Percentiles rank a stretch among this genome's conserved stretches.
Evolutionary conservation across 192 early-diverging fungal species (phyloP).

Genomic region (Powellomyces hirtus): DNA sequence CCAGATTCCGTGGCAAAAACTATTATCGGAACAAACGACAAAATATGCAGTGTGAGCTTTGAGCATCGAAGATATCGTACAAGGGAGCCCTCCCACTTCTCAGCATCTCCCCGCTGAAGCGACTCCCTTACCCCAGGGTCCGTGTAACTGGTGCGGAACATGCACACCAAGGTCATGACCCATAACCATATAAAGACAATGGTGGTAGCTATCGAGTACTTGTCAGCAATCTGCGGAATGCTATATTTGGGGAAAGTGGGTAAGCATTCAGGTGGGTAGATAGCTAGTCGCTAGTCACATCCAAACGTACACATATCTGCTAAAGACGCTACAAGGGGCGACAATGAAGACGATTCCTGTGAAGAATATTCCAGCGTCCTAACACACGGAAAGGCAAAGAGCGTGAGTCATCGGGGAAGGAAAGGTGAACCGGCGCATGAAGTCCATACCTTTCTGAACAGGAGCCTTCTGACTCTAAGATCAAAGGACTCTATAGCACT

Average conservation of each 20-base stretch:
- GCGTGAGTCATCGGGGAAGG: too few species aligned
- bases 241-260: not conserved
- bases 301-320: constrained; percentile 29
- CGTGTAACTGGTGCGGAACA: constrained; percentile 36
- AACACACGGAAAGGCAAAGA: not conserved
- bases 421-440: too few species aligned
- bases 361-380: constrained; percentile 33
- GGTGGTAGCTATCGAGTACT: constrained; percentile 4
- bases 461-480: too few species aligned
- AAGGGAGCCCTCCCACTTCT: not conserved
- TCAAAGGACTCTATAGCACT: too few species aligned
- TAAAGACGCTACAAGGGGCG: constrained; percentile 19
- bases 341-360: constrained; percentile 30
- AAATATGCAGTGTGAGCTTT: not conserved
- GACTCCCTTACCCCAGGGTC: constrained; percentile 42
- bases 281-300: not conserved
- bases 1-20: not conserved
- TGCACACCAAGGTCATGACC: constrained; percentile 22
- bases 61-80: too few species aligned
- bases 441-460: too few species aligned
- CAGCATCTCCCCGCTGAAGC: not conserved
- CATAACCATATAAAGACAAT: constrained; percentile 37
- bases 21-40: not conserved
- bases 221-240: constrained; percentile 6
- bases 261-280: not conserved